A percentile compares a stretch with the other conserved stretches of the same genome.
These are phyloP conservation scores for Thermothielavioides terrestris DNA, from an alignment of 495 filamentous ascomycete genomes.

Conservation along the genomic window DNA sequence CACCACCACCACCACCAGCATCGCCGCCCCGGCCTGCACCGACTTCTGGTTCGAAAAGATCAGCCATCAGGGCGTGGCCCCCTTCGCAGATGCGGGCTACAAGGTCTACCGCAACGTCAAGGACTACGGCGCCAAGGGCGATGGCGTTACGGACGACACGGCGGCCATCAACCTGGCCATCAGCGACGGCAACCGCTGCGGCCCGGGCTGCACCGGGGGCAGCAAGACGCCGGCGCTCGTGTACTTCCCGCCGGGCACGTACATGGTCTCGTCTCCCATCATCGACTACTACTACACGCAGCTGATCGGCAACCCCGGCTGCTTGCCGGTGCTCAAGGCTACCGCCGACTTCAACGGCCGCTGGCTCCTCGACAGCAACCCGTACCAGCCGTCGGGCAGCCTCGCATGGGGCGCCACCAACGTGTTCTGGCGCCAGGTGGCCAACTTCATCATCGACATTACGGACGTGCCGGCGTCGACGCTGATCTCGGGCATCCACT, in stretches of 20 bases:
- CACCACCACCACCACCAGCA: slow-evolving; percentile 5
- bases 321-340: slow-evolving; percentile 56
- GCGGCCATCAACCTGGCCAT: slow-evolving; percentile 77
- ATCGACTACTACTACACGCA: slow-evolving; percentile 58
- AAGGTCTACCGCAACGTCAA: slow-evolving; percentile 52
- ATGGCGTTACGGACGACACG: slow-evolving; percentile 74
- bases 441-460: slow-evolving; percentile 65
- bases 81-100: slow-evolving; percentile 35
- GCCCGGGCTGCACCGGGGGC: slow-evolving; percentile 60
- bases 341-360: slow-evolving; percentile 48
- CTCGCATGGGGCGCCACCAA: slow-evolving; percentile 48
- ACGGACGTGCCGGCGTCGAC: slow-evolving; percentile 45
- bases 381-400: slow-evolving; percentile 22
- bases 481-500: slow-evolving; percentile 63
- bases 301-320: slow-evolving; percentile 62
- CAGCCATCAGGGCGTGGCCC: slow-evolving; percentile 39
- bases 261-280: slow-evolving; percentile 57
- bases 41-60: slow-evolving; percentile 42
- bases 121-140: slow-evolving; percentile 48
- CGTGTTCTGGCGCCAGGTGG: slow-evolving; percentile 67
- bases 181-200: slow-evolving; percentile 64
- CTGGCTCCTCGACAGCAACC: slow-evolving; percentile 56
- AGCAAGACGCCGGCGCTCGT: slow-evolving; percentile 65
- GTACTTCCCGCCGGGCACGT: slow-evolving; percentile 72
- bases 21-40: slow-evolving; percentile 12